Base-by-base conservation (phyloP, 2,329 filamentous ascomycete genomes). In the Claviceps spartinae region DNA sequence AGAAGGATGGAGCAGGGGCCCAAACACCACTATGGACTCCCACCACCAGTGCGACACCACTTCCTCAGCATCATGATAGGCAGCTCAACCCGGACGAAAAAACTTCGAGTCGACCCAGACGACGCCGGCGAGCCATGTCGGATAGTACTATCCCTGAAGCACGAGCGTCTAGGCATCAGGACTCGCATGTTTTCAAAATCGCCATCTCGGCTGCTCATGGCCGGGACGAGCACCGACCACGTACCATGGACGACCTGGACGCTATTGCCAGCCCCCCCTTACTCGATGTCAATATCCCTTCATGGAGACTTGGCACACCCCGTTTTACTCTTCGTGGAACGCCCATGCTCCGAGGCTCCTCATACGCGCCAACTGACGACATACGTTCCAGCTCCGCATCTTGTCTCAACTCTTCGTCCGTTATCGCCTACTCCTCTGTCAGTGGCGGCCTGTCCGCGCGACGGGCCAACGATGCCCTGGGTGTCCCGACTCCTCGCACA, bases 231-330 rank as follows among this genome's bases (percentile, higher is more conserved):
- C 62, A 65, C 42, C 76, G 79, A 50, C 78, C 82, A 26, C 84
- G 77, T 62, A 84, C 81, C 5, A 75, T 79, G 55, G 81, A 84
- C 61, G 78, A 79, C 59, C 54, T 76, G 44, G 69, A 73, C 58
- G 57, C 63, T 13, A 59, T 66, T 18, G 62, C 64, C 42, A 42
- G 30, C 13, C 67, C 72, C 41, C 81, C 79, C 13, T 69, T 81
- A 38, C 72, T 94, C 49, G 79, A 89, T 58, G 77, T 91, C 44
- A 75, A 82, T 22, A 95, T 95, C 49, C 89, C 90, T 38, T 84
- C 86, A 52, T 94, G 90, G 74, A 83, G 83, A 57, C 72, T 96
- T 53, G 90, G 89, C 13, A 86, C 84, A 1, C 88, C 88, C 18
- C 80, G 82, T 54, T 95, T 95, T 66, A 91, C 85, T 56, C 70